A percentile compares a stretch with the other conserved stretches of the same genome.
Conservation (phyloP, 2,329 filamentous ascomycete genomes). For the Ceratocystis cacaofunesta region DNA sequence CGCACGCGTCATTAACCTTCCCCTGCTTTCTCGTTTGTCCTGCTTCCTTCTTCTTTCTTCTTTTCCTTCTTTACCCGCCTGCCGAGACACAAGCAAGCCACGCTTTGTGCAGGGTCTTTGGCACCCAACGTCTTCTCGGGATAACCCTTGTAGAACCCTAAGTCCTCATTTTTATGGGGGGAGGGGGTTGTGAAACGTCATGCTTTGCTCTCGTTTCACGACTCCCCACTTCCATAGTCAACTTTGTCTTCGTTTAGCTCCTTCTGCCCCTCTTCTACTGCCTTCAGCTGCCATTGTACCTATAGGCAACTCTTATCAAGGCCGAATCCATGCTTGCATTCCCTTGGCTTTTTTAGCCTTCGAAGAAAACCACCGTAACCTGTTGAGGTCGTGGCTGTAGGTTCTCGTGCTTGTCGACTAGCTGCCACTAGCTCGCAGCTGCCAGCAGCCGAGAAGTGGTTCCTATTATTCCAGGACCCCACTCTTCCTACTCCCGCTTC, state of each 20-base stretch:
- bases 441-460: neutral
- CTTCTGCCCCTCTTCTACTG: neutral
- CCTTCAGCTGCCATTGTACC: neutral
- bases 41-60: neutral
- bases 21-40: neutral
- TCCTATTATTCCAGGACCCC: neutral
- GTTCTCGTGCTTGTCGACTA: neutral
- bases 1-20: neutral
- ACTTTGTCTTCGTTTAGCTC: neutral
- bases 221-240: neutral
- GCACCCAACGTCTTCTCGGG: neutral
- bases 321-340: neutral
- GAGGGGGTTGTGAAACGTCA: neutral
- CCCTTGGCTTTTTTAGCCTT: neutral
- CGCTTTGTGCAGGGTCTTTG: neutral
- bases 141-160: neutral
- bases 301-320: neutral
- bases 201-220: neutral
- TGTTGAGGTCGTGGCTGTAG: neutral
- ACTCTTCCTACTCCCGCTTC: neutral
- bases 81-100: neutral
- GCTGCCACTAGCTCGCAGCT: neutral
- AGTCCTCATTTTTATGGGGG: too few species aligned
- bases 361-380: neutral
- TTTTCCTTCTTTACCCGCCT: neutral